Base-by-base conservation (phyloP, 805 yeast species). In the Blastobotrys attinorum region DNA sequence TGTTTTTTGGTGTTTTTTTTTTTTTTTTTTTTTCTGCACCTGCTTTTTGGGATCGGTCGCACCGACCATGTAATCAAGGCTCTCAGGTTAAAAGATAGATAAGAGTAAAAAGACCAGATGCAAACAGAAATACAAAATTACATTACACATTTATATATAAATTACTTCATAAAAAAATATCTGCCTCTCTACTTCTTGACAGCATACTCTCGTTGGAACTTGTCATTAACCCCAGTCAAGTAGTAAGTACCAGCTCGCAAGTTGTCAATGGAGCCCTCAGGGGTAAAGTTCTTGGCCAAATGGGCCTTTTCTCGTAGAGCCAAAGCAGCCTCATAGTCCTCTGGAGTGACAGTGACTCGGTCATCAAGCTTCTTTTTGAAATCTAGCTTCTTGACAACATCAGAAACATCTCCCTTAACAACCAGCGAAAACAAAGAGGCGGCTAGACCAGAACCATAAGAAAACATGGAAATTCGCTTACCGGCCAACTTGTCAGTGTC, bases 401-500 rank as follows among this genome's bases (percentile, higher is more conserved):
- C 55, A 22, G 83, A 67, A 49, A 89, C 71, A 66, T 92, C 97
- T 47, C 94, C 96, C 51, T 72, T 76, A 49, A 92, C 85, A 50
- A 70, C 76, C 52, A 81, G 78, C 36, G 95, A 82, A 69, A 77
- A 84, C 66, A 92, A 71, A 32, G 96, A 78, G 15, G 97, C 75
- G 37, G 99, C 99, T 50, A 92, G 77, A 60, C 99, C 99, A 13
- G 97, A 90, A 55, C 99, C 99, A 66, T 92, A 92, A 17, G 98
- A 92, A 73, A 89, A 92, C 57, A 89, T 63, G 56, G 96, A 94
- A 59, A 92, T 73, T 66, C 96, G 79, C 73, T 88, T 86, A 57
- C 76, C 76, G 65, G 81, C 87, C 56, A 90, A 74, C 43, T 75
- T 68, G 37, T 81, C 92, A 44, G 76, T 73, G 36, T 86, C 89